Evolutionary conservation across 2,329 filamentous ascomycete genomes (phyloP).

Genomic region (Fusarium nematophilum): DNA sequence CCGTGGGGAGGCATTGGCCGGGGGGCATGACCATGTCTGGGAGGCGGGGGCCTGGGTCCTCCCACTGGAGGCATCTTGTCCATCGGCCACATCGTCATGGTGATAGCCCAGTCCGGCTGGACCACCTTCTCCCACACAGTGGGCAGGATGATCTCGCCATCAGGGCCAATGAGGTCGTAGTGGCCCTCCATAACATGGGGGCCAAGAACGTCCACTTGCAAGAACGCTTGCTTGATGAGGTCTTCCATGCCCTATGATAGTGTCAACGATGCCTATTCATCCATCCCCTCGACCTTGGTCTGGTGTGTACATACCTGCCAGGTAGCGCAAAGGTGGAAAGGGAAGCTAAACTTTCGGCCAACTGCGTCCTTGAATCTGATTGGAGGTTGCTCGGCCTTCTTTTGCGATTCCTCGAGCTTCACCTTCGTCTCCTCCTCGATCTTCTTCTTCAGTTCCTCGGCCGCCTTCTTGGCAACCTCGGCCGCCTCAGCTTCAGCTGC

Average conservation of each 20-base stretch:
- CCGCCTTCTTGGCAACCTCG: conserved; percentile 62
- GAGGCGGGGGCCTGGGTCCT: conserved; percentile 36
- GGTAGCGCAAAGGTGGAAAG: conserved; percentile 84
- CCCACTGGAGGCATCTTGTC: conserved; percentile 53
- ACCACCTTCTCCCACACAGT: conserved; percentile 83
- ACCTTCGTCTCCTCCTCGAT: conserved; percentile 67
- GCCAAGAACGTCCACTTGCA: conserved; percentile 80
- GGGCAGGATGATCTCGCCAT: conserved; percentile 85
- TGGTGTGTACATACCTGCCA: conserved; percentile 74
- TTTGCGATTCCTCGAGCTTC: conserved; percentile 59
- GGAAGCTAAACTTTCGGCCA: conserved; percentile 91
- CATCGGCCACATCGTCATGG: conserved; percentile 70
- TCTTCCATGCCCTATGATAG: conserved; percentile 80
- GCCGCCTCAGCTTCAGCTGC: conserved; percentile 58
- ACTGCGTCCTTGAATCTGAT: conserved; percentile 94
- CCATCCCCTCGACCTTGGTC: neutral
- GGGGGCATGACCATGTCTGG: conserved; percentile 15
- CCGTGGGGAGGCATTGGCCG: conserved; percentile 16
- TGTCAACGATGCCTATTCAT: conserved; percentile 37
- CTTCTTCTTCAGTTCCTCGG: conserved; percentile 71
- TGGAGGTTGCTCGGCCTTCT: conserved; percentile 73
- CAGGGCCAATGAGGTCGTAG: conserved; percentile 82
- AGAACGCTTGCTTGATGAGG: conserved; percentile 85
- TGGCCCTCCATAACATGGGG: conserved; percentile 81
- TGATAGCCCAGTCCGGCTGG: conserved; percentile 73